Base-by-base conservation (phyloP, 2,329 filamentous ascomycete genomes). In the Raffaelea arxii region DNA sequence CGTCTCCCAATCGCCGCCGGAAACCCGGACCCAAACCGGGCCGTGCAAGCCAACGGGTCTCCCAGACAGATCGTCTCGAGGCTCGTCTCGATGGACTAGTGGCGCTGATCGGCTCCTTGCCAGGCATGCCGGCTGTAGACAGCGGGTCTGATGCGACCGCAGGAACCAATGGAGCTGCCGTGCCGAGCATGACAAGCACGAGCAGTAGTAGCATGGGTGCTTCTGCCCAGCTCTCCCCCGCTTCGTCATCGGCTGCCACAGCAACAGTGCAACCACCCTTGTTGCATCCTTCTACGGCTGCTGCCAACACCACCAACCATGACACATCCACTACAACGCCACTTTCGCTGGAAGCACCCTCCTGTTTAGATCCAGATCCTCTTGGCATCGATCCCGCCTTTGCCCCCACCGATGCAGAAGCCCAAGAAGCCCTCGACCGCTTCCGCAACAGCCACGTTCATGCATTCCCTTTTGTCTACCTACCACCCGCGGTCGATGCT, bases 391-490 rank as follows among this genome's bases (percentile, higher is more conserved):
- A 18, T 7, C 7, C 32, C 7, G 32, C 4, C 22, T 23, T 12
- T 12, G 7, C 23, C 22, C 25, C 38, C 25, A 25, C 39, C 11
- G 25, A 41, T 4, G 18, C 19, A 6, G 47, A 41, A 9, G 47
- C 47, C 22, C 44, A 49, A 25, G 41, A 40, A 11, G 44, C 41
- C 4, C 36, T 49, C 11, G 25, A 30, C 16, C 41, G 41, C 23
- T 49, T 49, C 41, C 40, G 47, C 35, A 47, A 23, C 1, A 25
- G 40, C 30, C 43, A 41, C 10, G 30, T 70, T 4, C 57, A 54
- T 2, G 65, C 63, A 41, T 68, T 73, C 19, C 71, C 72, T 0
- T 70, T 72, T 43, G 58, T 72, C 38, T 55, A 65, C 30, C 53
- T 75, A 1, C 56, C 64, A 1, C 49, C 59, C 0, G 56, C 59